These are phyloP conservation scores for Cladophialophora carrionii DNA, from an alignment of 2,329 filamentous ascomycete species.

Conservation along the genomic window DNA sequence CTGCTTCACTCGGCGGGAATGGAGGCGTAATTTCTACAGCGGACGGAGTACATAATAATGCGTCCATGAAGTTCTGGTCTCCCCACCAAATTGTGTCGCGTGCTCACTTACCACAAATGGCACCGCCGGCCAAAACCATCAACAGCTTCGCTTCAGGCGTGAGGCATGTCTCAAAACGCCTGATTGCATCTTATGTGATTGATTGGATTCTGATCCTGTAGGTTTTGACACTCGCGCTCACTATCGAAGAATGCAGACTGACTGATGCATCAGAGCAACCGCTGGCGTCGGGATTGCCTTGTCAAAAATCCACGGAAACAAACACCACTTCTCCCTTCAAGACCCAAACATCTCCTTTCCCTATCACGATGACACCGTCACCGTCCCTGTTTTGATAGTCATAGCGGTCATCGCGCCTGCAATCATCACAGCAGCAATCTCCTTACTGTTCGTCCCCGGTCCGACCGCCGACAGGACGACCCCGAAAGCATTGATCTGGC, in stretches of 20 bases:
- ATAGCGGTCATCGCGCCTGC: slow-evolving; percentile 67
- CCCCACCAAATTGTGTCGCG: slow-evolving; percentile 26
- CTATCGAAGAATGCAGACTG: background rate
- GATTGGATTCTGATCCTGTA: slow-evolving; percentile 72
- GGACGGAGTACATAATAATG: background rate
- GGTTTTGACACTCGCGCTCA: slow-evolving; percentile 34
- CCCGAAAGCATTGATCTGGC: slow-evolving; percentile 69
- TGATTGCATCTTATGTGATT: slow-evolving; percentile 69
- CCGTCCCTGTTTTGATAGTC: slow-evolving; percentile 66
- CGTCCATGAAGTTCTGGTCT: background rate
- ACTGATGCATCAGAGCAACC: slow-evolving; percentile 51
- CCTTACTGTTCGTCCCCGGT: slow-evolving; percentile 71
- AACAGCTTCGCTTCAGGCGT: slow-evolving; percentile 29
- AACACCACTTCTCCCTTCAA: slow-evolving; percentile 63
- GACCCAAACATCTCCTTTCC: slow-evolving; percentile 82
- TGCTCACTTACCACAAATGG: slow-evolving; percentile 36
- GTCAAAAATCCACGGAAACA: slow-evolving; percentile 58
- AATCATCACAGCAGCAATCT: slow-evolving; percentile 68
- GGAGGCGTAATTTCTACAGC: background rate
- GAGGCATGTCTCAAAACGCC: slow-evolving; percentile 50
- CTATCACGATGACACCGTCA: slow-evolving; percentile 71
- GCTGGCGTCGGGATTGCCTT: slow-evolving; percentile 64
- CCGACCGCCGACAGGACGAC: slow-evolving; percentile 66
- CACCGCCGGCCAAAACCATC: slow-evolving; percentile 22
- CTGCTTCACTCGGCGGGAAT: background rate